Evolutionary conservation across 2,329 filamentous ascomycete genomes (phyloP).

Genomic region (Rhytidhysteron rufulum): DNA sequence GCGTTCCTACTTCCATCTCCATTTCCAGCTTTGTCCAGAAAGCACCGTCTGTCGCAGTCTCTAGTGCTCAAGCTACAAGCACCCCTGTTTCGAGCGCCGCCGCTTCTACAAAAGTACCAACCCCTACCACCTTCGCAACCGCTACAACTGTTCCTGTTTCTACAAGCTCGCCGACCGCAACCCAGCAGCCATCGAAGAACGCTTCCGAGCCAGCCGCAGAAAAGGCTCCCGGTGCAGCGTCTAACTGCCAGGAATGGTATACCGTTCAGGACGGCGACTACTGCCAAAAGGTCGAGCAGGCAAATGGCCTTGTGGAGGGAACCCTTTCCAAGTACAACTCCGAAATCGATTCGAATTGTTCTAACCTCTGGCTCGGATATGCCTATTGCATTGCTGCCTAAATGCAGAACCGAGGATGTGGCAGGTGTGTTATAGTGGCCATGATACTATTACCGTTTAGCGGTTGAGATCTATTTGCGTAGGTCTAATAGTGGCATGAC

Average conservation of each 20-base stretch:
- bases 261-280: conserved; percentile 26
- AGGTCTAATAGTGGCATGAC: too few relatives aligned
- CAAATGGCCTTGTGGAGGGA: conserved; percentile 20
- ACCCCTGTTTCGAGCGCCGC: conserved; percentile 1
- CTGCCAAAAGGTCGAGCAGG: conserved; percentile 24
- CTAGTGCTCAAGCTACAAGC: neutral
- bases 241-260: conserved; percentile 29
- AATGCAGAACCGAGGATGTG: too few relatives aligned
- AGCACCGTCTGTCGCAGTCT: conserved; percentile 2
- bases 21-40: conserved; percentile 4
- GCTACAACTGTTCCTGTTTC: neutral
- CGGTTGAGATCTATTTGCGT: too few relatives aligned
- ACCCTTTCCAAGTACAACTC: conserved; percentile 29
- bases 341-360: conserved; percentile 25
- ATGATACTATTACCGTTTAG: too few relatives aligned
- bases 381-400: conserved; percentile 29
- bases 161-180: neutral
- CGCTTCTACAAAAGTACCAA: conserved; percentile 4
- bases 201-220: too few relatives aligned
- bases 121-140: conserved; percentile 4
- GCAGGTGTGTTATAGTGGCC: too few relatives aligned
- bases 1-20: too few relatives aligned
- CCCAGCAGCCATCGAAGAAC: too few relatives aligned
- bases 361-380: conserved; percentile 35
- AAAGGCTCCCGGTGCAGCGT: conserved; percentile 11